phyloP scores from a whole-genome alignment of 192 early-diverging fungal genomes.

The Backusella morwellensis region DNA sequence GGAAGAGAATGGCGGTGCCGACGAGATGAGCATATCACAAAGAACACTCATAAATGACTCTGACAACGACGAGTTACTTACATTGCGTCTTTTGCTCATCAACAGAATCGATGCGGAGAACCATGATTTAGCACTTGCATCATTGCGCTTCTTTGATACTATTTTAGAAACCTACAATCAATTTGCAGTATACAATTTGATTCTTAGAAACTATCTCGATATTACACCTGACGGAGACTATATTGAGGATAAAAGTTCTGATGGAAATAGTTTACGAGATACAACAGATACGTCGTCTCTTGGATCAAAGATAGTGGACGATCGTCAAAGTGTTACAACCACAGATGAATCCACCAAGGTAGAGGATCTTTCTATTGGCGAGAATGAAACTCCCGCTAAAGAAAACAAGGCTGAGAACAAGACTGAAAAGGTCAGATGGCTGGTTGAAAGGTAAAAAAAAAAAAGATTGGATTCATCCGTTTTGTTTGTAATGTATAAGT shows the following conservation, averaged over 20 bases:
- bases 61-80: conserved; percentile 21
- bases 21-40: neutral
- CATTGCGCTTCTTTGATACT: conserved; percentile 60
- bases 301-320: conserved; percentile 15
- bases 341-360: conserved; percentile 13
- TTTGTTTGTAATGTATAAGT: conserved; percentile 11
- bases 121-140: conserved; percentile 48
- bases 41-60: neutral
- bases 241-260: conserved; percentile 17
- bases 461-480: neutral
- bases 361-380: conserved; percentile 20
- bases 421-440: conserved; percentile 31
- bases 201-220: conserved; percentile 54
- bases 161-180: conserved; percentile 58
- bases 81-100: conserved; percentile 42
- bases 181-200: conserved; percentile 56
- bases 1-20: neutral
- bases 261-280: conserved; percentile 6
- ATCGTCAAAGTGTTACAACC: neutral
- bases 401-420: conserved; percentile 36
- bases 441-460: conserved; percentile 35
- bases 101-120: conserved; percentile 32
- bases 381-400: conserved; percentile 5
- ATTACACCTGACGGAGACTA: conserved; percentile 31
- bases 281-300: conserved; percentile 16